phyloP scores from a whole-genome alignment of 2,329 filamentous ascomycete genomes.

The Colletotrichum navitas region DNA sequence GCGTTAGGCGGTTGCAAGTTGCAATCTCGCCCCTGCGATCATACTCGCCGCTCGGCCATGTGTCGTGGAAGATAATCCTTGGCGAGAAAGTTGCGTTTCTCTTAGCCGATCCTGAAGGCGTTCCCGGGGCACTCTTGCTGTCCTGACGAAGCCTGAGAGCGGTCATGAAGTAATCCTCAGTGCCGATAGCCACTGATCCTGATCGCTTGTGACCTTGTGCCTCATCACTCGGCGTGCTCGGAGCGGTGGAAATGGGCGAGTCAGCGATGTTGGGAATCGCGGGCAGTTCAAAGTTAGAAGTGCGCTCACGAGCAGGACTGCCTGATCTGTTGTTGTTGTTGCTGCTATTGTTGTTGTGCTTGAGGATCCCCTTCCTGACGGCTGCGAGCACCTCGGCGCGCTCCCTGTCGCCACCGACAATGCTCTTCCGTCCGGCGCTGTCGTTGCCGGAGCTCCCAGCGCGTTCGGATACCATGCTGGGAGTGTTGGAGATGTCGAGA shows the following conservation, averaged over 20 bases:
- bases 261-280: conserved; percentile 75
- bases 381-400: conserved; percentile 91
- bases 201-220: conserved; percentile 74
- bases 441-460: conserved; percentile 70
- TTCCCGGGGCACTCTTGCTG: conserved; percentile 83
- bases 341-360: conserved; percentile 77
- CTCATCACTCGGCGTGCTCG: conserved; percentile 89
- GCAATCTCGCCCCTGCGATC: conserved; percentile 96
- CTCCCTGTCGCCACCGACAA: conserved; percentile 90
- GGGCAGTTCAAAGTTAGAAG: conserved; percentile 58
- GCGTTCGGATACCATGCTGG: conserved; percentile 62
- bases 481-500: conserved; percentile 72
- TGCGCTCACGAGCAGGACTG: conserved; percentile 39
- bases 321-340: conserved; percentile 5
- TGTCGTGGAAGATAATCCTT: conserved; percentile 94
- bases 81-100: conserved; percentile 85
- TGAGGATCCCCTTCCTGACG: conserved; percentile 95
- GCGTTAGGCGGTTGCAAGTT: conserved; percentile 96
- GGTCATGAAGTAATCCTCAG: conserved; percentile 91
- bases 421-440: conserved; percentile 81
- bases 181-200: conserved; percentile 80
- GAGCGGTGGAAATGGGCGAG: conserved; percentile 86
- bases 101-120: conserved; percentile 76
- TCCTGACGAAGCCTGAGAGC: conserved; percentile 80
- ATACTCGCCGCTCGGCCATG: conserved; percentile 95